These are phyloP conservation scores for Pseudogymnoascus sp. DNA, from an alignment of 2,329 filamentous ascomycete species.

Conservation along the genomic window DNA sequence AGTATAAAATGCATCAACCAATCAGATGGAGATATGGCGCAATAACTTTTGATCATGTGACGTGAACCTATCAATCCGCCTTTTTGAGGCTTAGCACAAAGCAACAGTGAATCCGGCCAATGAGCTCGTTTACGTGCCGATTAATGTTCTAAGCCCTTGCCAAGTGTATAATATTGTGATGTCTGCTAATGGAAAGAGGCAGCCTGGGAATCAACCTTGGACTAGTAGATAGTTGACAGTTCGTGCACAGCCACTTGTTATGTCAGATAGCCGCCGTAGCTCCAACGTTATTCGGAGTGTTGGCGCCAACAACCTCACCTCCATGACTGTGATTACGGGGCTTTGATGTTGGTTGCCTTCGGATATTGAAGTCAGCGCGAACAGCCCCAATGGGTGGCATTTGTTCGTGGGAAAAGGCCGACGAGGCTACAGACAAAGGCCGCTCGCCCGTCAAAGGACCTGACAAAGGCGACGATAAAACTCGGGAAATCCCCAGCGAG, in stretches of 20 bases:
- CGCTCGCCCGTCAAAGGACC: not conserved
- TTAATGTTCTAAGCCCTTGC: not conserved
- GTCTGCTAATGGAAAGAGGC: not conserved
- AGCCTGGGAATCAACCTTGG: conserved; percentile 2
- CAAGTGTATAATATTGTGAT: not conserved
- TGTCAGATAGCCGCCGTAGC: not conserved
- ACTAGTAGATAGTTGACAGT: not conserved
- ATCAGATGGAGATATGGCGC: not conserved
- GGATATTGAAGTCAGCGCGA: not conserved
- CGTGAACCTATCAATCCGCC: not conserved
- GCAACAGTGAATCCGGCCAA: not conserved
- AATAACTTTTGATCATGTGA: conserved; percentile 1
- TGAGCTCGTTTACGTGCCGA: not conserved
- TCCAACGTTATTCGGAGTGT: not conserved
- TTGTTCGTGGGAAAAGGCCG: not conserved
- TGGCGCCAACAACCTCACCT: not conserved
- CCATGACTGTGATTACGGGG: not conserved
- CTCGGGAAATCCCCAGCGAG: not conserved
- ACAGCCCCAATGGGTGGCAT: conserved; percentile 4
- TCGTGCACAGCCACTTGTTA: conserved; percentile 2
- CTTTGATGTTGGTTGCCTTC: conserved; percentile 7
- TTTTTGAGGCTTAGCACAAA: not conserved
- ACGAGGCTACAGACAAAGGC: not conserved
- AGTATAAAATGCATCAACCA: conserved; percentile 1
- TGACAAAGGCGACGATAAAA: not conserved